Evolutionary conservation across 2,329 filamentous ascomycete genomes (phyloP).

Genomic region (Colletotrichum truncatum): DNA sequence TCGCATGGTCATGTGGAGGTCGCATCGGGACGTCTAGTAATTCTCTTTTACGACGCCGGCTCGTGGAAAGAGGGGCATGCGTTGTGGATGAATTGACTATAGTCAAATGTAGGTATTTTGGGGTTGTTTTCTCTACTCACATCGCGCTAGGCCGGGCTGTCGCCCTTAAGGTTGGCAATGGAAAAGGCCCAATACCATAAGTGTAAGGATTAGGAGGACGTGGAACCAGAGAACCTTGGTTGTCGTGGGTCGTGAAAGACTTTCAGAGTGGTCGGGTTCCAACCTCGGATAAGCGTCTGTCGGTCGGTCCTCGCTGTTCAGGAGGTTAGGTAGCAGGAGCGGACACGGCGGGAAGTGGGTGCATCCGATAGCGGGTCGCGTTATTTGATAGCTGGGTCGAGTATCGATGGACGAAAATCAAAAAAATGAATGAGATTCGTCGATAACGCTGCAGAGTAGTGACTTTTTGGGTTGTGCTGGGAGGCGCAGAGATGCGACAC

Average conservation of each 20-base stretch:
- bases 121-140: constrained; percentile 27
- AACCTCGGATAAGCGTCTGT: constrained; percentile 28
- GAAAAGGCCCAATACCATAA: constrained; percentile 30
- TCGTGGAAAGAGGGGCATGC: constrained; percentile 1
- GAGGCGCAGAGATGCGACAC: constrained; percentile 25
- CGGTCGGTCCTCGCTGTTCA: constrained; percentile 17
- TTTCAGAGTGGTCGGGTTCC: constrained; percentile 30
- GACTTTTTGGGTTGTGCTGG: not conserved
- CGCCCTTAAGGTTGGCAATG: constrained; percentile 30
- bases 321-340: constrained; percentile 22
- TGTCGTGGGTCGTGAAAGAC: constrained; percentile 29
- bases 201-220: constrained; percentile 30
- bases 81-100: not conserved
- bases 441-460: not conserved
- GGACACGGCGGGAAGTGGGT: constrained; percentile 31
- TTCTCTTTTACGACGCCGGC: not conserved
- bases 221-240: constrained; percentile 29
- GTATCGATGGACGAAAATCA: constrained; percentile 3
- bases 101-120: not conserved
- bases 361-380: constrained; percentile 27
- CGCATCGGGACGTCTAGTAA: constrained; percentile 19
- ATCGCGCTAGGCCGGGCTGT: constrained; percentile 32
- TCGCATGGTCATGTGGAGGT: constrained; percentile 15
- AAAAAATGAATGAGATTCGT: not conserved
- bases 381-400: constrained; percentile 2